Base-by-base conservation (phyloP, 2,329 filamentous ascomycete species). In the Ampelomyces quisqualis region DNA sequence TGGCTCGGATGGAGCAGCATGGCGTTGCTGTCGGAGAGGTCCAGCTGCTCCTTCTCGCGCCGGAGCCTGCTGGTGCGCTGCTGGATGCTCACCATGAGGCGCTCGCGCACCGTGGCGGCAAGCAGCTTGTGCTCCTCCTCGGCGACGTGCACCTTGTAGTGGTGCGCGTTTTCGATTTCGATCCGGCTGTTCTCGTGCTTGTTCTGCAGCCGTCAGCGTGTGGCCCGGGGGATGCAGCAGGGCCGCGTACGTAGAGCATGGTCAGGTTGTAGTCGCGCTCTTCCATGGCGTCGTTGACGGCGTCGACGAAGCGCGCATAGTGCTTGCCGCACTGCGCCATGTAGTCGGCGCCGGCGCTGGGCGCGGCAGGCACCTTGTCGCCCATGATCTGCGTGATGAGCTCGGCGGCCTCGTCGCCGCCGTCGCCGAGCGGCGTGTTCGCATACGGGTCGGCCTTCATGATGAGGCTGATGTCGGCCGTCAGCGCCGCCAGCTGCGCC, bases 401-500 rank as follows among this genome's bases (percentile, higher is more conserved):
- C 53, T 82, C 80, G 36, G 78, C 75, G 48, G 90, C 82, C 41
- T 86, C 80, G 48, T 89, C 84, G 32, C 77, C 73, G 15, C 70
- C 71, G 51, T 84, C 81, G 10, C 79, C 79, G 39, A 95, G 76
- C 34, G 88, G 82, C 45, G 81, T 79, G 46, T 82, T 76, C 37
- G 78, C 76, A 66, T 95, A 94, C 1, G 88, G 86, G 60, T 95
- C 86, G 37, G 93, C 87, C 55, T 87, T 84, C 67, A 89, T 84
- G 53, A 95, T 88, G 31, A 95, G 78, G 43, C 81, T 88, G 71
- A 90, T 90, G 68, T 95, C 90, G 51, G 88, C 84, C 70, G 96
- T 90, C n/a, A 96, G 82, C 53, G 88, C 88, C 60, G 93, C 85
- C 2, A 96, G 79, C 69, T 96, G 89, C 53, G 93, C 87, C 48